phyloP scores from a whole-genome alignment of 2,329 filamentous ascomycete genomes.

The Colletotrichum costaricense region DNA sequence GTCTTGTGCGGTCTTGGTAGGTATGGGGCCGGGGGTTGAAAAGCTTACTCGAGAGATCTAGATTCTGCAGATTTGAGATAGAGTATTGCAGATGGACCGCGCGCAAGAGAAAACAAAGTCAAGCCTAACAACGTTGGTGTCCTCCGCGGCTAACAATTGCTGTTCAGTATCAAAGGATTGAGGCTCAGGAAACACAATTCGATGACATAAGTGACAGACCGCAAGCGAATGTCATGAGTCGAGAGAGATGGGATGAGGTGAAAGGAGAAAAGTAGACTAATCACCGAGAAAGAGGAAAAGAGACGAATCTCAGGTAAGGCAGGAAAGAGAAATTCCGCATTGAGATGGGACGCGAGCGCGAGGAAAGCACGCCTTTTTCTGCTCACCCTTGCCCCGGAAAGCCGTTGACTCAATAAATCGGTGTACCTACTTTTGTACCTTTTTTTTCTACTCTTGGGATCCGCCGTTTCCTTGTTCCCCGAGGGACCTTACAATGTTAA shows the following conservation, averaged over 20 bases:
- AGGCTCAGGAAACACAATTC: not conserved
- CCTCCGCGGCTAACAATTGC: not conserved
- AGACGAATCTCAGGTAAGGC: not conserved
- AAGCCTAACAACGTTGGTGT: not conserved
- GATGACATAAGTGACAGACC: not conserved
- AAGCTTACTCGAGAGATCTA: not conserved
- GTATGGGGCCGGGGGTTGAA: not conserved
- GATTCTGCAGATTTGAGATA: not conserved
- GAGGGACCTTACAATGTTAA: not conserved
- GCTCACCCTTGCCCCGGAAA: not conserved
- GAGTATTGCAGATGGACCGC: not conserved
- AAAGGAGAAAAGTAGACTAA: not conserved
- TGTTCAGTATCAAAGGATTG: not conserved
- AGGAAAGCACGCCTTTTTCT: not conserved
- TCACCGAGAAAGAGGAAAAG: not conserved
- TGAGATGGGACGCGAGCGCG: not conserved
- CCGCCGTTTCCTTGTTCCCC: slow-evolving; percentile 3
- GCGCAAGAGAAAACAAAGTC: not conserved
- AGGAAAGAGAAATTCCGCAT: slow-evolving; percentile 1
- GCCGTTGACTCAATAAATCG: slow-evolving; percentile 3
- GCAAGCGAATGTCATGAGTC: slow-evolving; percentile 18
- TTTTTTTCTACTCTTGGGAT: not conserved
- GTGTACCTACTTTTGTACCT: not conserved
- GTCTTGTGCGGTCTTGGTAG: not conserved
- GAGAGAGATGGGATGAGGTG: not conserved